These are phyloP conservation scores for Kernera saxatilis DNA, from an alignment of 345 rosid species.

Conservation along the genomic window DNA sequence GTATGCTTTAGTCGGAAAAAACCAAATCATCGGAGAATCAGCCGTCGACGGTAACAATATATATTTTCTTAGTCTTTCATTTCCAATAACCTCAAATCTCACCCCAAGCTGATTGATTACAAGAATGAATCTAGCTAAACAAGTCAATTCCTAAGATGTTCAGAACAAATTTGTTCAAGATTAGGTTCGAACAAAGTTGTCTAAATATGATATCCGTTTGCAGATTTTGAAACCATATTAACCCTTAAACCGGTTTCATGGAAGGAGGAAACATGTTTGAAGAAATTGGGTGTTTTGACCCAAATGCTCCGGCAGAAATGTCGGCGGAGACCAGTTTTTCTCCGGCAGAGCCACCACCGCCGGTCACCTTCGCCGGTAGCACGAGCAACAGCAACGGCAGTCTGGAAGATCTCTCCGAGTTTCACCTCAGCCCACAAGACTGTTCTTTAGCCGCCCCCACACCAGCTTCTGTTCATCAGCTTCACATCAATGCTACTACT, in stretches of 20 bases:
- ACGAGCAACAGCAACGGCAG: conserved; percentile 35
- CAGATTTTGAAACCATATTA: neutral
- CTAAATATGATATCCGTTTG: neutral
- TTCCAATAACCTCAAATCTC: neutral
- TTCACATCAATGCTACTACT: conserved; percentile 33
- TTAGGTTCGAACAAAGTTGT: neutral
- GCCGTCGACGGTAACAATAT: conserved; percentile 5
- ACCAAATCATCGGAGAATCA: neutral
- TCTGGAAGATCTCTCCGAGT: conserved; percentile 39
- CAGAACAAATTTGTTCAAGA: neutral
- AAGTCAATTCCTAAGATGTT: neutral
- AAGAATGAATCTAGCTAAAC: neutral
- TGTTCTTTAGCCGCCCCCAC: conserved; percentile 18
- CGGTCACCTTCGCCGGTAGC: conserved; percentile 10
- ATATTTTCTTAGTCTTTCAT: neutral
- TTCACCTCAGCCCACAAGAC: conserved; percentile 32
- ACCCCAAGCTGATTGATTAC: neutral
- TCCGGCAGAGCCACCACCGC: conserved; percentile 20
- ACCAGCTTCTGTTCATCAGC: conserved; percentile 37
- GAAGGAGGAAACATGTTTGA: conserved; percentile 36
- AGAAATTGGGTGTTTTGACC: conserved; percentile 47
- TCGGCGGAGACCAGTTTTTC: conserved; percentile 26
- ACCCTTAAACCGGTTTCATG: neutral
- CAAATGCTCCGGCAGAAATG: conserved; percentile 35
- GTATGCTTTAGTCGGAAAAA: neutral